Percentiles rank a stretch among this genome's conserved stretches.
Evolutionary conservation across 768 basidiomycete species (phyloP).

Genomic region (Podaxis pistillaris): DNA sequence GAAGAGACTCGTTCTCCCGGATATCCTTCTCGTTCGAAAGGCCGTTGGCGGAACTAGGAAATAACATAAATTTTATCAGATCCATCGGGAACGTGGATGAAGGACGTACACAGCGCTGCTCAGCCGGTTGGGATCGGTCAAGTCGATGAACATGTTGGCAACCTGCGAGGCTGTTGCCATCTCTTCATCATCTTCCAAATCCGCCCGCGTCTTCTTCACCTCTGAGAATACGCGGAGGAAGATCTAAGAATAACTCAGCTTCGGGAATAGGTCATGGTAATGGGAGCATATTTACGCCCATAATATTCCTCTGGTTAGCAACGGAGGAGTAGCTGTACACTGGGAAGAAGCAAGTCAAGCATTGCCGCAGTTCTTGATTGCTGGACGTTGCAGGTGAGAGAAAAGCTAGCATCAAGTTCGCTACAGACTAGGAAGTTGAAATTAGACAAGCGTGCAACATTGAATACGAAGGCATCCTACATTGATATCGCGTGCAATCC

Average conservation of each 20-base stretch:
- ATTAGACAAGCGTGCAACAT: background rate
- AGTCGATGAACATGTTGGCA: conserved; percentile 76
- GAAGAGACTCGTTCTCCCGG: conserved; percentile 30
- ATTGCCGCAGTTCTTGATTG: conserved; percentile 88
- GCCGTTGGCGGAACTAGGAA: conserved; percentile 3
- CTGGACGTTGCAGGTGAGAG: conserved; percentile 82
- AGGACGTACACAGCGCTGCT: conserved; percentile 44
- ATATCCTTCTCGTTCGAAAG: conserved; percentile 14
- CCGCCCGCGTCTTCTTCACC: conserved; percentile 54
- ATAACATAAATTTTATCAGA: background rate
- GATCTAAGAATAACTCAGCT: conserved; percentile 43
- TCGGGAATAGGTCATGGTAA: background rate
- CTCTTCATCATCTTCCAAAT: conserved; percentile 69
- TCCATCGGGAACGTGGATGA: conserved; percentile 12
- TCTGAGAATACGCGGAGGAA: conserved; percentile 70
- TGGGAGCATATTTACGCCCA: conserved; percentile 31
- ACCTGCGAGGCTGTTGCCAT: conserved; percentile 75
- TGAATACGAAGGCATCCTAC: conserved; percentile 35
- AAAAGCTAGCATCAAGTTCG: conserved; percentile 56
- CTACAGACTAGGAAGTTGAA: conserved; percentile 30
- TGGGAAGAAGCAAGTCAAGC: conserved; percentile 95
- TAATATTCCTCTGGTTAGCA: conserved; percentile 70
- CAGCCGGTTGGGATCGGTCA: conserved; percentile 68
- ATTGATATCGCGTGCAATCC: conserved; percentile 75
- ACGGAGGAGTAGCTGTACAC: conserved; percentile 88